These are phyloP conservation scores for Codiaeum variegatum DNA, from an alignment of 441 rosid species.

Conservation along the genomic window DNA sequence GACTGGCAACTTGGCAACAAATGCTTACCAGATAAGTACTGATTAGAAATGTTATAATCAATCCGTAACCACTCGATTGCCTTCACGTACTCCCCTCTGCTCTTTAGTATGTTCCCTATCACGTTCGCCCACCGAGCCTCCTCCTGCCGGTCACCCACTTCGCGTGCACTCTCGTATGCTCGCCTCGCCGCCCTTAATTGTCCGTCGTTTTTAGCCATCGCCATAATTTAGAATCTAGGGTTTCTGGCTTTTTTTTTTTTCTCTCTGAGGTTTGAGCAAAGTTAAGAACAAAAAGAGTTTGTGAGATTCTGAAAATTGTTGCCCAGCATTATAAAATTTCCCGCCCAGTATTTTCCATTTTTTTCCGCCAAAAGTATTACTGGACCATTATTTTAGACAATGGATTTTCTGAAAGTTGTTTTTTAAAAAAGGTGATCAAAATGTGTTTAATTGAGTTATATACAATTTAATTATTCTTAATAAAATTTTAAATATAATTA, in stretches of 20 bases:
- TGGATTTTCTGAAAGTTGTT: too few relatives aligned
- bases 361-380: background rate
- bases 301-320: background rate
- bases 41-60: constrained; percentile 68
- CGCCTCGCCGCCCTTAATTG: constrained; percentile 57
- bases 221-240: constrained; percentile 4
- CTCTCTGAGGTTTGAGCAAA: background rate
- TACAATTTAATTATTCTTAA: too few relatives aligned
- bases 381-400: too few relatives aligned
- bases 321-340: background rate
- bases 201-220: constrained; percentile 51
- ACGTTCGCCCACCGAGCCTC: constrained; percentile 96
- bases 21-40: constrained; percentile 66
- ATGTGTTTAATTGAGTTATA: too few relatives aligned
- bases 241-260: background rate
- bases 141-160: constrained; percentile 72
- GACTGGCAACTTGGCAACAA: constrained; percentile 87
- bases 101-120: constrained; percentile 75
- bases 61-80: constrained; percentile 82
- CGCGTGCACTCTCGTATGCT: constrained; percentile 56
- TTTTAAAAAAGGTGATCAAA: too few relatives aligned
- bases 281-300: background rate
- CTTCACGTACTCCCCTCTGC: constrained; percentile 81
- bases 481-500: too few relatives aligned
- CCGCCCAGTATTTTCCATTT: too few relatives aligned